A percentile compares a stretch with the other conserved stretches of the same genome.
phyloP scores from a whole-genome alignment of 495 filamentous ascomycete species.

The Aspergillus nanangensis region DNA sequence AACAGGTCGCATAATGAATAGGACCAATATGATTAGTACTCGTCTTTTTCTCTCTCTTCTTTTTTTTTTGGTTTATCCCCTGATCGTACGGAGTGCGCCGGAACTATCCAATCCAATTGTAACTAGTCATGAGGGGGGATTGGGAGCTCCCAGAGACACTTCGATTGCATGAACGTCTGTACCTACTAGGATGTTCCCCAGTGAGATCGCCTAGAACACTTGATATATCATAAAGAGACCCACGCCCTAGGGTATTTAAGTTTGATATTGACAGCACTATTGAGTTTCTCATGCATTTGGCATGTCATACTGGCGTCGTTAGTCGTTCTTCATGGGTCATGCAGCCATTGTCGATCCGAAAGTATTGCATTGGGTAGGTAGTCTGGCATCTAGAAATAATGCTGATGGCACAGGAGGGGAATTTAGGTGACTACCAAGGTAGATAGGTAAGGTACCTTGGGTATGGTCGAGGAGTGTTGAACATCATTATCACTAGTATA shows the following conservation, averaged over 20 bases:
- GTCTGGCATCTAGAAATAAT: too few relatives aligned
- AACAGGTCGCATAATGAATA: constrained; percentile 11
- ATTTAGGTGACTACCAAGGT: too few relatives aligned
- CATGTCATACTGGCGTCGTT: constrained; percentile 4
- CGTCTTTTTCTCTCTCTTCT: constrained; percentile 14
- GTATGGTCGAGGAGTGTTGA: too few relatives aligned
- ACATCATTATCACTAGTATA: too few relatives aligned
- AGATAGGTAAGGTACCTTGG: too few relatives aligned
- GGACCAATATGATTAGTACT: constrained; percentile 5
- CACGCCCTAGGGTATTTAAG: constrained; percentile 4
- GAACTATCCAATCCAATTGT: background rate
- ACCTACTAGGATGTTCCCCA: too few relatives aligned
- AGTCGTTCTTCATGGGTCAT: background rate
- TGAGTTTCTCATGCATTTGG: constrained; percentile 7
- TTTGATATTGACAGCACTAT: constrained; percentile 13
- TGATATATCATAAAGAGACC: constrained; percentile 8
- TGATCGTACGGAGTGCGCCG: background rate
- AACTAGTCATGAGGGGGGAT: too few relatives aligned
- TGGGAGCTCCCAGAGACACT: too few relatives aligned
- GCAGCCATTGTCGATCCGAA: constrained; percentile 1
- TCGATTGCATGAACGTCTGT: too few relatives aligned
- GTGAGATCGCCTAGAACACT: too few relatives aligned
- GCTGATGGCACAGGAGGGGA: too few relatives aligned
- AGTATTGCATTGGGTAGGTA: background rate
- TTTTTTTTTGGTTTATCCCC: background rate